Base-by-base conservation (phyloP, 192 early-diverging fungal genomes). In the Ambispora gerdemannii region DNA sequence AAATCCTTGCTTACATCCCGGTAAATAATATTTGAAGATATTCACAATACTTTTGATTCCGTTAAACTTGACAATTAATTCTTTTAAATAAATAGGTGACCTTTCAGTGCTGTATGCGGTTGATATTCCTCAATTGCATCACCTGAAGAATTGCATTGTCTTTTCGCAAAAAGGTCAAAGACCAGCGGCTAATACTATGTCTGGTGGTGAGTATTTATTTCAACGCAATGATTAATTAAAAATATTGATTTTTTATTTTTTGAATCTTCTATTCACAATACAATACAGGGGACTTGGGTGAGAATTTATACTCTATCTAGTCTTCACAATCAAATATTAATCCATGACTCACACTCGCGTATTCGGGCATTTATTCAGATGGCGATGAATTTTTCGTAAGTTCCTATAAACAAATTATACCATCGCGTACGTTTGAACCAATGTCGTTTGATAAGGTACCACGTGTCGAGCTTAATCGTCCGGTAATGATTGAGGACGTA, bases 191-290 rank as follows among this genome's bases (percentile, higher is more conserved):
- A 90, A 86, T 59, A n/a, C n/a, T n/a, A n/a, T 87, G 84, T 88
- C 88, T 66, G 81, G 83, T 64, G 87, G 86, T 28, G 89, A 89
- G 3, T 89, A 92, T 77, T 72, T 93, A 13, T 91, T 90, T 60
- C 90, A 89, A 33, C 88, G 90, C 78, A 79, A 13, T 63, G n/a
- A 28, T 63, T n/a, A 15, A 13, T 59, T 59, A 31, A 6, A 59
- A 22, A 7, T 31, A 6, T 1, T 31, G 32, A 59, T 59, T 24
- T 2, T n/a, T n/a, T 22, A 50, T 0, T 2, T 13, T 3, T 50
- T 50, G 11, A 50, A 27, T 65, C 32, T 19, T 0, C 19, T 28
- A 8, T 50, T 7, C 10, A 30, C 20, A 30, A 30, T 2, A 65
- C 38, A 13, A 11, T 31, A 32, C 34, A 22, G 66, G 66, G 0